These are phyloP conservation scores for Candida sanyaensis DNA, from an alignment of 1,139 yeast species.

Conservation along the genomic window DNA sequence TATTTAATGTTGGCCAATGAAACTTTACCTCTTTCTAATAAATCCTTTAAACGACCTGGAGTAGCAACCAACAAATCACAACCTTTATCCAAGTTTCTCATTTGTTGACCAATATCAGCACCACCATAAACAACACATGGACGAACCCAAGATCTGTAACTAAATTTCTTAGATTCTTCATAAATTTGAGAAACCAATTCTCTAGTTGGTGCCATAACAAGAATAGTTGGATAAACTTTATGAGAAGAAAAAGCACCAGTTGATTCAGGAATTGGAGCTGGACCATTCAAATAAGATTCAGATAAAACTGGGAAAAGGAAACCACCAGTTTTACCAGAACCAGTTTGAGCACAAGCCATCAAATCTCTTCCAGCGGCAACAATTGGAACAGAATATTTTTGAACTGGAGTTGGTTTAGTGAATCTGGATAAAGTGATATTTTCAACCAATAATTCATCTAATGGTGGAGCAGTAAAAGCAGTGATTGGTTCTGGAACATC, in stretches of 20 bases:
- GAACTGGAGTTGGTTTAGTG: conserved; percentile 97
- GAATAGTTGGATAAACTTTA: conserved; percentile 92
- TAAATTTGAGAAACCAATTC: conserved; percentile 95
- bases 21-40: conserved; percentile 91
- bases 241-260: conserved; percentile 61
- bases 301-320: conserved; percentile 97
- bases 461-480: conserved; percentile 88
- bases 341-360: conserved; percentile 99
- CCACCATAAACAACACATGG: conserved; percentile 99
- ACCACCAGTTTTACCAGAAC: conserved; percentile 99
- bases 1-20: conserved; percentile 89
- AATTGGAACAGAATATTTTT: conserved; percentile 96
- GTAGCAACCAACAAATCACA: conserved; percentile 97
- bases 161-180: conserved; percentile 93
- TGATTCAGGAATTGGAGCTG: conserved; percentile 62
- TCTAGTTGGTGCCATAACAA: conserved; percentile 97
- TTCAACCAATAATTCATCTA: conserved; percentile 82
- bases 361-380: conserved; percentile 95
- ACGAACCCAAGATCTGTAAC: conserved; percentile 98
- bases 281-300: conserved; percentile 88
- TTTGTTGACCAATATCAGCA: conserved; percentile 87
- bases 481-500: conserved; percentile 93
- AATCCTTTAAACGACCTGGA: conserved; percentile 97
- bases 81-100: conserved; percentile 88
- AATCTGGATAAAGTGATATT: conserved; percentile 88